Percentiles rank a stretch among this genome's conserved stretches.
These are phyloP conservation scores for Ascochyta clinopodiicola DNA, from an alignment of 2,329 filamentous ascomycete genomes.

Conservation along the genomic window DNA sequence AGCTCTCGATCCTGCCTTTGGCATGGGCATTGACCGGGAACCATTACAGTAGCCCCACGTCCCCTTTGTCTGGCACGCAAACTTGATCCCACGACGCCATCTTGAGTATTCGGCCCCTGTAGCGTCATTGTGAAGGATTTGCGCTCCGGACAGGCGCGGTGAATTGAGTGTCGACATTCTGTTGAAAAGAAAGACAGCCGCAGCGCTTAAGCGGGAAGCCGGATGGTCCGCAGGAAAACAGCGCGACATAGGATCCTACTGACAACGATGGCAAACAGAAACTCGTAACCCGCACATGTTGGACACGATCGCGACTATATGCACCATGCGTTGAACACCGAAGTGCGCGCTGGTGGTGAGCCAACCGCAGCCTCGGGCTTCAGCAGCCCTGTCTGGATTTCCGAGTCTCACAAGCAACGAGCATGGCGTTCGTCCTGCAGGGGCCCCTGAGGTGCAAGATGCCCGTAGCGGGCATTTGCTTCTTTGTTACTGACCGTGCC, in stretches of 20 bases:
- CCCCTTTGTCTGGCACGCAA: constrained; percentile 39
- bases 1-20: constrained; percentile 31
- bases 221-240: constrained; percentile 11
- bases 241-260: constrained; percentile 5
- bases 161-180: constrained; percentile 18
- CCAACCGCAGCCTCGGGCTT: constrained; percentile 24
- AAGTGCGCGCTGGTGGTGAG: constrained; percentile 5
- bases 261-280: neutral
- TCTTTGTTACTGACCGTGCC: constrained; percentile 15
- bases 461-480: constrained; percentile 13
- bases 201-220: constrained; percentile 16
- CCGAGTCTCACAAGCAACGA: constrained; percentile 14
- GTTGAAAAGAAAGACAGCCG: constrained; percentile 16
- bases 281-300: neutral
- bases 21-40: constrained; percentile 43
- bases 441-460: constrained; percentile 13
- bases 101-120: constrained; percentile 41
- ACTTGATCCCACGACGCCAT: constrained; percentile 43
- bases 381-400: constrained; percentile 11
- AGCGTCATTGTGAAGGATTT: constrained; percentile 31
- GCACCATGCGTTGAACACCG: constrained; percentile 13
- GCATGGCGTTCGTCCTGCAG: constrained; percentile 8
- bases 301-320: constrained; percentile 14
- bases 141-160: constrained; percentile 35
- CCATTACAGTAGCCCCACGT: constrained; percentile 46